Evolutionary conservation across 2,329 filamentous ascomycete species (phyloP).

Genomic region (Aspergillus udagawae): DNA sequence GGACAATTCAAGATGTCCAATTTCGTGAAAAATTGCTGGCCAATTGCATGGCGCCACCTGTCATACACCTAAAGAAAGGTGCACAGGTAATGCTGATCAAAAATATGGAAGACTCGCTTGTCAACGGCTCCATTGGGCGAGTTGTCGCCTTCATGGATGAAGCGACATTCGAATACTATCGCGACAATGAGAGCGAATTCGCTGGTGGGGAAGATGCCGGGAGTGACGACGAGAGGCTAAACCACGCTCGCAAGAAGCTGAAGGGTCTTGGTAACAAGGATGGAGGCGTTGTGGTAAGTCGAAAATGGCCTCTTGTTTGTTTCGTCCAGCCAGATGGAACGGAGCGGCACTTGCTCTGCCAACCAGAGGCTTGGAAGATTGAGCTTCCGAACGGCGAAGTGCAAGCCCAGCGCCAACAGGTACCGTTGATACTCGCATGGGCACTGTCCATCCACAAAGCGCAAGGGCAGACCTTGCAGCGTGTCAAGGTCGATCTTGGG

Average conservation of each 20-base stretch:
- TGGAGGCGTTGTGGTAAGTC: slow-evolving; percentile 46
- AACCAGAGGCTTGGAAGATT: slow-evolving; percentile 90
- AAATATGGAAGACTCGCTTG: slow-evolving; percentile 88
- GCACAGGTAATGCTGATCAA: slow-evolving; percentile 99
- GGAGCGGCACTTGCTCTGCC: slow-evolving; percentile 71
- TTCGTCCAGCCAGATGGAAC: slow-evolving; percentile 79
- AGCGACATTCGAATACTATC: slow-evolving; percentile 56
- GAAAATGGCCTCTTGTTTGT: slow-evolving; percentile 75
- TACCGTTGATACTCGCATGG: slow-evolving; percentile 93
- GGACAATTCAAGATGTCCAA: slow-evolving; percentile 60
- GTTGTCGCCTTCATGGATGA: slow-evolving; percentile 77
- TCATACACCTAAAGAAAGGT: slow-evolving; percentile 77
- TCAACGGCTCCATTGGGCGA: slow-evolving; percentile 90
- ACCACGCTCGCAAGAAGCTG: slow-evolving; percentile 53
- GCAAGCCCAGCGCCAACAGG: slow-evolving; percentile 76
- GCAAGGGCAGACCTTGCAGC: slow-evolving; percentile 87
- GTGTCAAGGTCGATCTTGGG: slow-evolving; percentile 90
- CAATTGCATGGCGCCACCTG: slow-evolving; percentile 90
- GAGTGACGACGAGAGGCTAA: slow-evolving; percentile 39
- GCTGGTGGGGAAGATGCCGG: slow-evolving; percentile 47
- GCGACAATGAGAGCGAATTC: slow-evolving; percentile 55
- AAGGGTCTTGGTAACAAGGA: slow-evolving; percentile 49
- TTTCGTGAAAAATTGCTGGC: slow-evolving; percentile 72
- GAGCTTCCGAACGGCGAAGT: slow-evolving; percentile 94
- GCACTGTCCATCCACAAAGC: slow-evolving; percentile 97